Conservation (phyloP, 257 asterid species). For the Dorcoceras hygrometricum region DNA sequence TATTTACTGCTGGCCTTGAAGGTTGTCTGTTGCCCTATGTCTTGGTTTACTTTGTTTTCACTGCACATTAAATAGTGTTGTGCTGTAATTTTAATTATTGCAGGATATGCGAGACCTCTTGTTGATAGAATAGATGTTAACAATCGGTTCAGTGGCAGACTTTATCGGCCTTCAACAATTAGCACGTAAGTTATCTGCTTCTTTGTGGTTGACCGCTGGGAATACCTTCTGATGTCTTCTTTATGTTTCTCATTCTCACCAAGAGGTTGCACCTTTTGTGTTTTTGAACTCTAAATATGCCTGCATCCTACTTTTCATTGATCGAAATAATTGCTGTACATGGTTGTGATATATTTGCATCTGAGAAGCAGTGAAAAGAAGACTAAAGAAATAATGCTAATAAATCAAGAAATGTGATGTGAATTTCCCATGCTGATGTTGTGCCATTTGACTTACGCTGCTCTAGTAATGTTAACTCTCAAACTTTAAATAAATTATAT, state of each 20-base stretch:
- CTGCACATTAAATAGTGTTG: background rate
- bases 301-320: conserved; percentile 4
- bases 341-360: background rate
- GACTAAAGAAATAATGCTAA: background rate
- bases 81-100: conserved; percentile 18
- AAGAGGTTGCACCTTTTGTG: conserved; percentile 7
- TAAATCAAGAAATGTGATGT: background rate
- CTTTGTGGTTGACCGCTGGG: conserved; percentile 19
- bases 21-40: conserved; percentile 34
- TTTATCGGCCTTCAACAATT: conserved; percentile 83
- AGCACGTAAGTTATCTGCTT: conserved; percentile 72
- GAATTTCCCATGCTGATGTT: background rate
- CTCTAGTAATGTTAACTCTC: background rate
- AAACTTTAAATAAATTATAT: background rate
- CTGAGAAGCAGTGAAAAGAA: background rate
- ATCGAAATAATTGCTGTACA: conserved; percentile 2
- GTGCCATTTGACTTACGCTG: background rate
- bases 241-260: conserved; percentile 7
- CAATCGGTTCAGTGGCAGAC: conserved; percentile 63
- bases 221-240: conserved; percentile 6
- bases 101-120: conserved; percentile 97
- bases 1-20: conserved; percentile 98
- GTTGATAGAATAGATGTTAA: conserved; percentile 81
- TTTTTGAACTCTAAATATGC: conserved; percentile 1
- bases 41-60: background rate